phyloP scores from a whole-genome alignment of 2,329 filamentous ascomycete genomes.

The Trichoderma koningiopsis region DNA sequence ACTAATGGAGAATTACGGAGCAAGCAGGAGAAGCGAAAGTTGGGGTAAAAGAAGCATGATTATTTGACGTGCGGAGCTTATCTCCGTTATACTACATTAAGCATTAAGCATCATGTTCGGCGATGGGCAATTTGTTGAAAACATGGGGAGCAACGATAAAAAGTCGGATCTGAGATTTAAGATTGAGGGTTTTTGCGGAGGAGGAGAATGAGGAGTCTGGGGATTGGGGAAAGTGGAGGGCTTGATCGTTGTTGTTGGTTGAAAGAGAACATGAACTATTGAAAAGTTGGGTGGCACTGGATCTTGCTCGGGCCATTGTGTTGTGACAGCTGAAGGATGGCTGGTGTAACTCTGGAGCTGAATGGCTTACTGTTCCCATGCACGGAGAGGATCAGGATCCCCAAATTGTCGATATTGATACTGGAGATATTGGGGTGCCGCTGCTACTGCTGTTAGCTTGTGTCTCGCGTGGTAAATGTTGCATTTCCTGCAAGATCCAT shows the following conservation, averaged over 20 bases:
- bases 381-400: not conserved
- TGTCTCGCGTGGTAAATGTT: not conserved
- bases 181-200: slow-evolving; percentile 2
- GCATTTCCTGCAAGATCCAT: not conserved
- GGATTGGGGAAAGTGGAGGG: not conserved
- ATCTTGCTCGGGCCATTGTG: not conserved
- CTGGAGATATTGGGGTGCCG: not conserved
- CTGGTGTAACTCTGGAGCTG: not conserved
- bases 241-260: not conserved
- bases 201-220: not conserved
- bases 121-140: too few species aligned
- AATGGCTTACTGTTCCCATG: not conserved
- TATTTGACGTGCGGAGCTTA: not conserved
- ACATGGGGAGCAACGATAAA: slow-evolving; percentile 3
- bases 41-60: slow-evolving; percentile 3
- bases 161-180: slow-evolving; percentile 1
- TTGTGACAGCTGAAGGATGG: not conserved
- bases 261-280: not conserved
- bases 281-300: not conserved
- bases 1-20: not conserved
- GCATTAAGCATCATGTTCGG: too few species aligned
- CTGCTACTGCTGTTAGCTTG: not conserved
- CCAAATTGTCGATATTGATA: not conserved
- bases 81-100: not conserved
- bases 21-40: not conserved